Percentiles rank a stretch among this genome's conserved stretches.
These are phyloP conservation scores for Alternaria tenuissima DNA, from an alignment of 2,329 filamentous ascomycete species.

Conservation along the genomic window DNA sequence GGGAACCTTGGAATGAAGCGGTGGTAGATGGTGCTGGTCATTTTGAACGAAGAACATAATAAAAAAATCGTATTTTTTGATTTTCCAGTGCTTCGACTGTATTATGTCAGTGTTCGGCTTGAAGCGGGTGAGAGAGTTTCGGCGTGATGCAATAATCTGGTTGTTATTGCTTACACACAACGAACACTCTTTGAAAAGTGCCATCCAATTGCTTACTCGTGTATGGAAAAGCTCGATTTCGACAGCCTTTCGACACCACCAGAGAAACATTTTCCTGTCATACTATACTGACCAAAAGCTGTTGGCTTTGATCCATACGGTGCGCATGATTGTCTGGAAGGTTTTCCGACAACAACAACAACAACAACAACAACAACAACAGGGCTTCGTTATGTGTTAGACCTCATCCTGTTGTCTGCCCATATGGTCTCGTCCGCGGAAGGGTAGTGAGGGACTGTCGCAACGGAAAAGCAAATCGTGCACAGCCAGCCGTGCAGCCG, in stretches of 20 bases:
- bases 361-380: not conserved
- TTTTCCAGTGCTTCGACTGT: not conserved
- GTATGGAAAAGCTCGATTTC: not conserved
- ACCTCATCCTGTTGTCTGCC: not conserved
- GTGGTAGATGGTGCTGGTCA: not conserved
- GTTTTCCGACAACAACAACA: not conserved
- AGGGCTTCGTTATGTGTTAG: not conserved
- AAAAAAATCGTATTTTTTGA: not conserved
- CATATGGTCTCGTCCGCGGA: slow-evolving; percentile 1
- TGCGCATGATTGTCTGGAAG: not conserved
- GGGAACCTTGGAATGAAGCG: not conserved
- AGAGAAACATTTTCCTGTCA: not conserved
- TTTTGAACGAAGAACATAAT: not conserved
- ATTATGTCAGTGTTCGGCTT: not conserved
- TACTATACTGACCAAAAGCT: not conserved
- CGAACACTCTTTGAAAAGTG: not conserved
- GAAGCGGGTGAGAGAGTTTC: not conserved
- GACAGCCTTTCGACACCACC: not conserved
- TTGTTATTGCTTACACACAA: not conserved
- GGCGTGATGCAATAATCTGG: not conserved
- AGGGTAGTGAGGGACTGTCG: not conserved
- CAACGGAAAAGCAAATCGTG: not conserved
- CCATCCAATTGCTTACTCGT: not conserved
- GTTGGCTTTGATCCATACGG: not conserved
- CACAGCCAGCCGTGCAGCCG: slow-evolving; percentile 2